phyloP scores from a whole-genome alignment of 345 rosid genomes.

The Luvunga scandens region DNA sequence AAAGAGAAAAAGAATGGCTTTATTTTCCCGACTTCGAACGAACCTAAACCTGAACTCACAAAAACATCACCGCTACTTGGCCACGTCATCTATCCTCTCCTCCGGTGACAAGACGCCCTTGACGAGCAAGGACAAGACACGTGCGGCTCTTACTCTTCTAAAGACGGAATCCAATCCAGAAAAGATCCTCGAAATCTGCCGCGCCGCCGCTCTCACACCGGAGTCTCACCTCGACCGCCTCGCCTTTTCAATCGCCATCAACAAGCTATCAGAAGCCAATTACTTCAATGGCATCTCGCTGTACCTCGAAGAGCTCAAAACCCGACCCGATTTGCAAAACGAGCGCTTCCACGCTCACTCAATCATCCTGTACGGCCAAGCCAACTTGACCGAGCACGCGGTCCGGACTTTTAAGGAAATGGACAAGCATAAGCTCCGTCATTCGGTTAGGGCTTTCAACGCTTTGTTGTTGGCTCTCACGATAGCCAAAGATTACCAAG shows the following conservation, averaged over 20 bases:
- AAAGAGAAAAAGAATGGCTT: constrained; percentile 27
- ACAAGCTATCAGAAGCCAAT: constrained; percentile 47
- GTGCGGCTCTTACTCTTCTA: constrained; percentile 67
- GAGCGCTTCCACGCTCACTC: constrained; percentile 62
- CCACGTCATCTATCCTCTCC: constrained; percentile 43
- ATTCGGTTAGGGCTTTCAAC: constrained; percentile 58
- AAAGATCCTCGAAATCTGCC: constrained; percentile 73
- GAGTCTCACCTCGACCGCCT: constrained; percentile 54
- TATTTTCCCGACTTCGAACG: constrained; percentile 44
- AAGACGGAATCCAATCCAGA: constrained; percentile 71
- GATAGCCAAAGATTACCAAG: constrained; percentile 53
- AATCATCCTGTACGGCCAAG: constrained; percentile 70
- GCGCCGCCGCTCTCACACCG: constrained; percentile 69
- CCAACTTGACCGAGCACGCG: constrained; percentile 69
- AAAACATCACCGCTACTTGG: constrained; percentile 24
- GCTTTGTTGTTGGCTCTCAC: constrained; percentile 62
- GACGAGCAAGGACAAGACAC: constrained; percentile 46
- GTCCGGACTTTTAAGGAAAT: constrained; percentile 47
- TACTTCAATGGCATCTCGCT: constrained; percentile 41
- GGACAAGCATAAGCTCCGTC: constrained; percentile 33
- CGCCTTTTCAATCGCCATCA: constrained; percentile 67
- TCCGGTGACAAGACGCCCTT: constrained; percentile 15
- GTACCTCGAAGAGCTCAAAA: constrained; percentile 54
- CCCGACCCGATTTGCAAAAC: constrained; percentile 55
- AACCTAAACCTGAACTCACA: constrained; percentile 10